These are phyloP conservation scores for Aspergillus sp. DNA, from an alignment of 2,329 filamentous ascomycete genomes.

Conservation along the genomic window DNA sequence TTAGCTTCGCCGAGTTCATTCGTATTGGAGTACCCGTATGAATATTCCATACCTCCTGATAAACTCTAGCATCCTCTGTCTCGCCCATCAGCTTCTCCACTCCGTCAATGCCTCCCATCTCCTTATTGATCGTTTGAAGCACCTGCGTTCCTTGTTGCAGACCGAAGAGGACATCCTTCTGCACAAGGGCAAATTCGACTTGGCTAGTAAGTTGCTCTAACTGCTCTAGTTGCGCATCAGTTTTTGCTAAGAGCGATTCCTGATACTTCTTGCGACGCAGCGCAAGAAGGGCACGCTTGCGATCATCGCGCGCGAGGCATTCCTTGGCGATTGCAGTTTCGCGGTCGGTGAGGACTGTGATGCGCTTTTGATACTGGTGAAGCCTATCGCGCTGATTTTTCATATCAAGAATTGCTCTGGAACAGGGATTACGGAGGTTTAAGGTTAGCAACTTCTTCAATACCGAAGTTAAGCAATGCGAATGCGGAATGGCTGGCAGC, in stretches of 20 bases:
- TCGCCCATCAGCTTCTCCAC: slow-evolving; percentile 96
- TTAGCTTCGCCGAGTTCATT: background rate
- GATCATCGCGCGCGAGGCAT: slow-evolving; percentile 78
- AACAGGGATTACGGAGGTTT: background rate
- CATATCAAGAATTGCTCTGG: slow-evolving; percentile 91
- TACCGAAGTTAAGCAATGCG: background rate
- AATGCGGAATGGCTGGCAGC: background rate
- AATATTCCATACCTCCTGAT: slow-evolving; percentile 68
- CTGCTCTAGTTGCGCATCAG: slow-evolving; percentile 90
- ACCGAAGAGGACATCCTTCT: slow-evolving; percentile 93
- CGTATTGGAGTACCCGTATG: background rate
- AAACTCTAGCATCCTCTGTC: slow-evolving; percentile 83
- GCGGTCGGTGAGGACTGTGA: slow-evolving; percentile 78
- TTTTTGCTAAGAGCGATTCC: slow-evolving; percentile 82
- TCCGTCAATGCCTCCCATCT: slow-evolving; percentile 92
- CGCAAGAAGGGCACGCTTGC: slow-evolving; percentile 77
- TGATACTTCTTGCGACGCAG: slow-evolving; percentile 96
- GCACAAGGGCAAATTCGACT: slow-evolving; percentile 94
- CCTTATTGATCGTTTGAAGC: slow-evolving; percentile 83
- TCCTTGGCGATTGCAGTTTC: slow-evolving; percentile 84
- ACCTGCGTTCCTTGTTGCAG: slow-evolving; percentile 89
- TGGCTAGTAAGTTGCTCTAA: slow-evolving; percentile 83
- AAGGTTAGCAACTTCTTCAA: background rate
- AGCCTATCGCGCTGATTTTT: slow-evolving; percentile 97
- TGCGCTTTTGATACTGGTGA: slow-evolving; percentile 90